phyloP scores from a whole-genome alignment of 306 rosid genomes.

The Lagenaria siceraria region DNA sequence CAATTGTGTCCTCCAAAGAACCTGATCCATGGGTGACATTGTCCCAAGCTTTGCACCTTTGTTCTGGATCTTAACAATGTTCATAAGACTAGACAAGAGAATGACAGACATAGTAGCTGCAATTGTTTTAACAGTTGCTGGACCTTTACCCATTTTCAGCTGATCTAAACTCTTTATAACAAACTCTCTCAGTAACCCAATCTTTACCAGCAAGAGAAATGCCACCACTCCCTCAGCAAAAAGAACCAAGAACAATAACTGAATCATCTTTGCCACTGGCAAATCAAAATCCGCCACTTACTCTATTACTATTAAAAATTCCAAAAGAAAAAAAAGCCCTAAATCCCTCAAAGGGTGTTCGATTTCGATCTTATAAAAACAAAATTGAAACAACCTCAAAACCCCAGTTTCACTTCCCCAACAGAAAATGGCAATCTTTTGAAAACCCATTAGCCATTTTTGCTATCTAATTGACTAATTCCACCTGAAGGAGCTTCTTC shows the following conservation, averaged over 20 bases:
- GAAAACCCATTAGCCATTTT: conserved; percentile 3
- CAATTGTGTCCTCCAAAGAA: conserved; percentile 93
- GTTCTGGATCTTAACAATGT: conserved; percentile 90
- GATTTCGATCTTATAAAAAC: neutral
- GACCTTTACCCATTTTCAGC: conserved; percentile 77
- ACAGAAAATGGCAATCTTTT: neutral
- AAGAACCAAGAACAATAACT: conserved; percentile 70
- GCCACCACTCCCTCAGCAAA: conserved; percentile 60
- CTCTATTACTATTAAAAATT: neutral
- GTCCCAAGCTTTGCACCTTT: conserved; percentile 92
- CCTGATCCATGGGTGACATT: conserved; percentile 99
- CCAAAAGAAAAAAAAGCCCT: neutral
- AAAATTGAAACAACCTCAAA: neutral
- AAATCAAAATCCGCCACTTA: conserved; percentile 2
- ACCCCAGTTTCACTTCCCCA: neutral
- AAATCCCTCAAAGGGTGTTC: neutral
- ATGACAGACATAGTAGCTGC: conserved; percentile 93
- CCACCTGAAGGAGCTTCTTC: neutral
- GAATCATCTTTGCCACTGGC: conserved; percentile 41
- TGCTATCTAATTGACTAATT: neutral
- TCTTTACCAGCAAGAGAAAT: conserved; percentile 60
- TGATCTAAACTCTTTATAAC: conserved; percentile 84
- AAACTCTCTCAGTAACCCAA: conserved; percentile 86
- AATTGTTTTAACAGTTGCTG: conserved; percentile 67
- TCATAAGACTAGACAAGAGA: conserved; percentile 66